Percentiles rank a stretch among this genome's conserved stretches.
These are phyloP conservation scores for Phialemoniopsis sp. DNA, from an alignment of 2,329 filamentous ascomycete species.

Conservation along the genomic window DNA sequence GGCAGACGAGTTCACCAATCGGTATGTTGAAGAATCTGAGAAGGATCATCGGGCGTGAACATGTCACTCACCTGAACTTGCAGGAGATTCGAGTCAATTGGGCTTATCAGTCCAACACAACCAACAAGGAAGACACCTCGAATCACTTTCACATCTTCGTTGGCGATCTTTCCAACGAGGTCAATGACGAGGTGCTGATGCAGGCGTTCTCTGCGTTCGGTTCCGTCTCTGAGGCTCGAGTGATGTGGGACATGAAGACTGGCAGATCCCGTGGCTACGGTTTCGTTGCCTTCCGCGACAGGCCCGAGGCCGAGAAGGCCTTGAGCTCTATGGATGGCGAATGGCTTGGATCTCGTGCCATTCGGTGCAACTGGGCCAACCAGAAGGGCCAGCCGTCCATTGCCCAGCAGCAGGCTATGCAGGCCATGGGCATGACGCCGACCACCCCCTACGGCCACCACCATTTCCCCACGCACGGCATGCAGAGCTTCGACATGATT, in stretches of 20 bases:
- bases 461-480: slow-evolving; percentile 94
- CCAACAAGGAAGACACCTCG: slow-evolving; percentile 94
- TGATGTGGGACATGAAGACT: slow-evolving; percentile 99
- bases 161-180: slow-evolving; percentile 94
- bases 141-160: slow-evolving; percentile 99
- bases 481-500: slow-evolving; percentile 97
- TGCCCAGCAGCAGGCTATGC: slow-evolving; percentile 95
- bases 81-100: slow-evolving; percentile 99
- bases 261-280: slow-evolving; percentile 95
- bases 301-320: slow-evolving; percentile 90
- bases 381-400: slow-evolving; percentile 99
- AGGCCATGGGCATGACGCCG: slow-evolving; percentile 95
- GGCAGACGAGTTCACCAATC: slow-evolving; percentile 93
- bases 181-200: slow-evolving; percentile 91
- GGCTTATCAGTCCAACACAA: slow-evolving; percentile 96
- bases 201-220: slow-evolving; percentile 97
- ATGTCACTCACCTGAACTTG: slow-evolving; percentile 15
- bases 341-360: slow-evolving; percentile 96
- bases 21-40: slow-evolving; percentile 52
- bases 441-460: slow-evolving; percentile 96
- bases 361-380: slow-evolving; percentile 99
- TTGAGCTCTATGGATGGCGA: slow-evolving; percentile 98
- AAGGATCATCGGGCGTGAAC: too few relatives aligned
- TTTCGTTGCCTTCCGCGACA: slow-evolving; percentile 95
- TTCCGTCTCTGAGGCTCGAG: slow-evolving; percentile 91